phyloP scores from a whole-genome alignment of 192 early-diverging fungal genomes.

The Podila clonocystis region DNA sequence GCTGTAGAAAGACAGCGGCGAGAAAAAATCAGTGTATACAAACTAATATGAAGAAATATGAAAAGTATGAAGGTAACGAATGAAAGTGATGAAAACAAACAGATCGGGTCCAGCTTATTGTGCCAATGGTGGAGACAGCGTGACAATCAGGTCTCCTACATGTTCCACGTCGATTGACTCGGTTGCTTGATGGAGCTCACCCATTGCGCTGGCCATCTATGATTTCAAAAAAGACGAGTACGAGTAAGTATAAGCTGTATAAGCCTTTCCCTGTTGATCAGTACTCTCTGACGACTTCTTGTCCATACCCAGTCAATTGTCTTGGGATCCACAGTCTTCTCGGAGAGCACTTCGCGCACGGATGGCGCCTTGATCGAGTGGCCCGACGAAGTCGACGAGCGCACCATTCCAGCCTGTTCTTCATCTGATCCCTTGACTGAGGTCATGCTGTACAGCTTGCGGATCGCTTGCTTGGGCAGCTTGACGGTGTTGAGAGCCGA shows the following conservation, averaged over 20 bases:
- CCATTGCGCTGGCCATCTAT: slow-evolving; percentile 49
- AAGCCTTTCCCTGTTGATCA: background rate
- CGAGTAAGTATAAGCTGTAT: background rate
- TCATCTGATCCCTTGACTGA: slow-evolving; percentile 20
- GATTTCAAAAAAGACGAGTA: background rate
- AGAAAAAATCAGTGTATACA: background rate
- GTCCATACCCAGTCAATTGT: slow-evolving; percentile 41
- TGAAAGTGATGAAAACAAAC: background rate
- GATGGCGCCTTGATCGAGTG: slow-evolving; percentile 44
- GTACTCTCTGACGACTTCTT: background rate
- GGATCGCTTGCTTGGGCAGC: slow-evolving; percentile 38
- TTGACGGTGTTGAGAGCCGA: slow-evolving; percentile 43
- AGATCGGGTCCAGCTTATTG: background rate
- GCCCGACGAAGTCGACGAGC: slow-evolving; percentile 30
- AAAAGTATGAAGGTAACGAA: background rate
- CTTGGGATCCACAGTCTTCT: slow-evolving; percentile 44
- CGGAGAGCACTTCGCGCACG: slow-evolving; percentile 40
- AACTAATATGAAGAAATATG: background rate
- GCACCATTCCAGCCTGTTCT: background rate
- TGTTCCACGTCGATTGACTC: slow-evolving; percentile 47
- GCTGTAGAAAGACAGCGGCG: background rate
- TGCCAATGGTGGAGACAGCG: slow-evolving; percentile 21
- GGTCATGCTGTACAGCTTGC: slow-evolving; percentile 40
- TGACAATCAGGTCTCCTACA: slow-evolving; percentile 49
- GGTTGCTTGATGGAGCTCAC: slow-evolving; percentile 44